Percentiles rank a stretch among this genome's conserved stretches.
These are phyloP conservation scores for Annona cherimola DNA, from an alignment of 164 flowering plant genomes.

Conservation along the genomic window DNA sequence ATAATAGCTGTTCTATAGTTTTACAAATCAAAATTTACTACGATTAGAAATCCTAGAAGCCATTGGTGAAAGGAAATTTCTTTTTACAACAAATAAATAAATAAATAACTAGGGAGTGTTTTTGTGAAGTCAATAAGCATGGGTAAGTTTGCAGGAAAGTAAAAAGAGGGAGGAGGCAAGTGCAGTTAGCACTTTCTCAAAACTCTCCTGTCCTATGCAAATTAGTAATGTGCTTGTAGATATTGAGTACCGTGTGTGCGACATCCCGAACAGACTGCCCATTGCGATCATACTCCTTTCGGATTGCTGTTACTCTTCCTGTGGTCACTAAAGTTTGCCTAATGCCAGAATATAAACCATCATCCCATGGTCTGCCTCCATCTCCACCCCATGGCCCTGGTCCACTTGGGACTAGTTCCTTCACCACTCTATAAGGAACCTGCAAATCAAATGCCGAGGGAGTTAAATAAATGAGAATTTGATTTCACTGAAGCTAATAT, in stretches of 20 bases:
- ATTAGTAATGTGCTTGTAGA: neutral
- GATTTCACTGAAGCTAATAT: no score
- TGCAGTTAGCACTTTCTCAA: no score
- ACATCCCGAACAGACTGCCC: slow-evolving; percentile 52
- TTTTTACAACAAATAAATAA: no score
- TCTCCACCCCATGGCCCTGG: slow-evolving; percentile 90
- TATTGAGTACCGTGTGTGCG: slow-evolving; percentile 38
- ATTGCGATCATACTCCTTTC: slow-evolving; percentile 65
- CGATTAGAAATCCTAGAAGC: no score
- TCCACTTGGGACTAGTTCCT: slow-evolving; percentile 59
- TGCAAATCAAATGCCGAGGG: no score
- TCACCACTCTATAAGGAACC: slow-evolving; percentile 40
- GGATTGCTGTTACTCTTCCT: slow-evolving; percentile 50
- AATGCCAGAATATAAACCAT: slow-evolving; percentile 68
- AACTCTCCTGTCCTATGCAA: no score
- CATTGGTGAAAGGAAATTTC: neutral
- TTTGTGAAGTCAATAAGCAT: no score
- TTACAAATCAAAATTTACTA: no score
- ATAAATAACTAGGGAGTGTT: neutral
- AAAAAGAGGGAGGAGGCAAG: no score
- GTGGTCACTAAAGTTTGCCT: slow-evolving; percentile 49
- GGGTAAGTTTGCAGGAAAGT: no score
- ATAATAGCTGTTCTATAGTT: no score
- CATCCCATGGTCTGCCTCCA: slow-evolving; percentile 78
- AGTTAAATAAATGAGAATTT: no score